A percentile compares a stretch with the other conserved stretches of the same genome.
Conservation (phyloP, 345 rosid species). For the Lumnitzera racemosa region DNA sequence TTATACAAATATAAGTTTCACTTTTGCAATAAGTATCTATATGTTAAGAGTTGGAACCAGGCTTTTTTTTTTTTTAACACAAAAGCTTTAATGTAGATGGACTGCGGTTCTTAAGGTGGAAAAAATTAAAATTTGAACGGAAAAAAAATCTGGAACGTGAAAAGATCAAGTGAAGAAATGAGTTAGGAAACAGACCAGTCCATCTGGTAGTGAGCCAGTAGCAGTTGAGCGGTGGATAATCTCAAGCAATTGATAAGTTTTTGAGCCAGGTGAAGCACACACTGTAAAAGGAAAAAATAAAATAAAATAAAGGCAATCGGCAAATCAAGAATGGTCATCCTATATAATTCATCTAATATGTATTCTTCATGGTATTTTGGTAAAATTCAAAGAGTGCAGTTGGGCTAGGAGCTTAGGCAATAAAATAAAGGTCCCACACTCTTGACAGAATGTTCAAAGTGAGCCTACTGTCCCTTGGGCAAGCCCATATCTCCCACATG, state of each 20-base stretch:
- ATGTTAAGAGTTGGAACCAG: no score
- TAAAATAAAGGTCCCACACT: no score
- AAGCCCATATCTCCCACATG: no score
- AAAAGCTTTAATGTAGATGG: not conserved
- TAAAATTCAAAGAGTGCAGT: no score
- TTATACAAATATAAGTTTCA: no score
- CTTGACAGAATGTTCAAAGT: no score
- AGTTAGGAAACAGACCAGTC: conserved; percentile 52
- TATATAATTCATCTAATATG: no score
- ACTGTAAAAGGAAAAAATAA: conserved; percentile 30
- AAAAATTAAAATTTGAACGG: not conserved
- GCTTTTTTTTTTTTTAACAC: not conserved
- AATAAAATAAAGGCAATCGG: not conserved
- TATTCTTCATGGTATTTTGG: no score
- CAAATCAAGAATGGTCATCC: no score
- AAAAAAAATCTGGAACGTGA: not conserved
- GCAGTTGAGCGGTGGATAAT: conserved; percentile 60
- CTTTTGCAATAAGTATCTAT: no score
- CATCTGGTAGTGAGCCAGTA: conserved; percentile 63
- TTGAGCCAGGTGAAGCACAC: conserved; percentile 99
- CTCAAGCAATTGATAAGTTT: conserved; percentile 92
- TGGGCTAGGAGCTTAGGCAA: no score
- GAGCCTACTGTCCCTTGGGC: no score
- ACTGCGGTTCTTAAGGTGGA: not conserved
- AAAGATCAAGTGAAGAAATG: not conserved